A percentile compares a stretch with the other conserved stretches of the same genome.
Evolutionary conservation across 23 red algal species (phyloP).

Genomic region (Gracilaria gracilis): DNA sequence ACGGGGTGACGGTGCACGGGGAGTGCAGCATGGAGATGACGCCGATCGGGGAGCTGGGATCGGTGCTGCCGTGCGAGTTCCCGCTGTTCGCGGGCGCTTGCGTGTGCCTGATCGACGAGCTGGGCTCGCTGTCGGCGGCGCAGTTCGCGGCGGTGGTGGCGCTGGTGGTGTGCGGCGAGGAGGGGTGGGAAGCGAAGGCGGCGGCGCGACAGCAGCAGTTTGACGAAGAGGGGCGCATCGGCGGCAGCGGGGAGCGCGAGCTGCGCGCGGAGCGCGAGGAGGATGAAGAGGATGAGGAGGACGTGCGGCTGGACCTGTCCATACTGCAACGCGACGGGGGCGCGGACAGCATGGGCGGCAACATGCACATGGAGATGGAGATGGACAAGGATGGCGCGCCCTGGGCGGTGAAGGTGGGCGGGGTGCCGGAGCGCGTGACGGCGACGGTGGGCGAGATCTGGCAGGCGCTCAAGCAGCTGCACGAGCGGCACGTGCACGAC

Average conservation of each 20-base stretch:
- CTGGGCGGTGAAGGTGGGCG: background rate
- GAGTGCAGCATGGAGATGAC: conserved; percentile 58
- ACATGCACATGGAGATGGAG: no score
- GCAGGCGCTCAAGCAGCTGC: conserved; percentile 43
- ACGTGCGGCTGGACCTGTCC: background rate
- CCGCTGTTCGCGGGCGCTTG: conserved; percentile 68
- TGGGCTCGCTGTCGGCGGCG: conserved; percentile 25
- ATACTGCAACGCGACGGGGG: background rate
- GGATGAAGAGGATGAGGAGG: background rate
- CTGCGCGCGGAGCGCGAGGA: conserved; percentile 11
- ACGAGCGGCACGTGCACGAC: conserved; percentile 37
- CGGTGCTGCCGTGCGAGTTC: conserved; percentile 42
- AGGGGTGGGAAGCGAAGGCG: background rate
- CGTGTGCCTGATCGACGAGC: conserved; percentile 43
- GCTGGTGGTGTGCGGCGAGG: conserved; percentile 38
- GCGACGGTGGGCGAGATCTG: conserved; percentile 43
- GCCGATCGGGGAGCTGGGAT: conserved; percentile 57
- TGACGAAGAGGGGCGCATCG: background rate
- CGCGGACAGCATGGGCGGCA: background rate
- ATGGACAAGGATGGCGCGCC: no score
- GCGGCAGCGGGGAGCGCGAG: background rate
- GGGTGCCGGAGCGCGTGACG: background rate
- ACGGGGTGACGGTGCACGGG: conserved; percentile 34
- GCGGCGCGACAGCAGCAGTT: background rate
- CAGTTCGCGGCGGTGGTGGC: conserved; percentile 60